Base-by-base conservation (phyloP, 768 basidiomycete species). In the Tricholoma sp. region DNA sequence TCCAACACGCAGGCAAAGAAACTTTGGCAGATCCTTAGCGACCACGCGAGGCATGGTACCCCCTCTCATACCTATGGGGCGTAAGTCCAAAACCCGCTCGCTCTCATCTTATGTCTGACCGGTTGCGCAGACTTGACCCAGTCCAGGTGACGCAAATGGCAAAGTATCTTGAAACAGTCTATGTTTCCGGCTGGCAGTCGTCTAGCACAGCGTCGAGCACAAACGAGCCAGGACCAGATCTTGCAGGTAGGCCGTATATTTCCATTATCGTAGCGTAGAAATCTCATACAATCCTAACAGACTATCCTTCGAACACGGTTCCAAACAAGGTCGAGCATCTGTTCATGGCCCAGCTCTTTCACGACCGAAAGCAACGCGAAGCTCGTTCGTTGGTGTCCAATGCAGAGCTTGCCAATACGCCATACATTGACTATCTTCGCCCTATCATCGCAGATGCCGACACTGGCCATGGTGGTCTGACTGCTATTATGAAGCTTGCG, bases 71-170 rank as follows among this genome's bases (percentile, higher is more conserved):
- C 97, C 60, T 99, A 98, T 68, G 97, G 97, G 76, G 95, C 95
- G 94, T 98, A 70, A 83, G 95, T 89, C 43, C 10, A 50, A 35
- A 43, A 29, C 35, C 32, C 9, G 24, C 14, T 35, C 34, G 16
- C 22, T 34, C 3, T 22, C 12, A 24, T 34, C 54, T 22, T 22
- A 19, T 43, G 4, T 10, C n/a, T 22, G 8, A 50, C 5, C 16
- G 19, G 18, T 50, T 14, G 45, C 22, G n/a, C 64, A 98, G 96
- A 19, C 86, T 99, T 62, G 97, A 99, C 71, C 92, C 95, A 0
- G 94, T 99, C 5, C 97, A 99, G 73, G 83, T 98, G 50, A 98
- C 95, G 0, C 97, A 99, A 74, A 99, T 99, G 97, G 95, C 96
- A 22, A 91, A 91, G 70, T 91, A 98, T 72, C 88, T 98, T 64